A percentile compares a stretch with the other conserved stretches of the same genome.
Evolutionary conservation across 2,329 filamentous ascomycete species (phyloP).

Genomic region (Amauroascus verrucosus): DNA sequence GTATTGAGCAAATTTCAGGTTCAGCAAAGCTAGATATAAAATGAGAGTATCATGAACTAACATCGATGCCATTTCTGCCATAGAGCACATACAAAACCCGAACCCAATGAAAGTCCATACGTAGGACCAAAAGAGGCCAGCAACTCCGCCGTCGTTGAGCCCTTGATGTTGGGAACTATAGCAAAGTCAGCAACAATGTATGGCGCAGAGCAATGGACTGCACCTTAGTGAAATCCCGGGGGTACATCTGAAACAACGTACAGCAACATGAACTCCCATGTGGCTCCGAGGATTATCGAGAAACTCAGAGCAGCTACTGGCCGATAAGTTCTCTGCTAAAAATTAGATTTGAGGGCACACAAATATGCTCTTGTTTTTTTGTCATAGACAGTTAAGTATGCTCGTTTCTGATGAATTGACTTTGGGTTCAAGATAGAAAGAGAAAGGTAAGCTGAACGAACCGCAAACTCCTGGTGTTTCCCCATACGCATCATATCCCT

Average conservation of each 20-base stretch:
- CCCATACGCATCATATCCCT: slow-evolving; percentile 29
- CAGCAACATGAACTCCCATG: slow-evolving; percentile 30
- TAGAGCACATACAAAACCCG: slow-evolving; percentile 47
- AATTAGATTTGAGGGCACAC: slow-evolving; percentile 3
- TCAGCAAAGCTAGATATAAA: background rate
- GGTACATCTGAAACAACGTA: slow-evolving; percentile 12
- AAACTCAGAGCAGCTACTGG: slow-evolving; percentile 29
- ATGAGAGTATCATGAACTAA: slow-evolving; percentile 10
- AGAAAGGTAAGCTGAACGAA: slow-evolving; percentile 12
- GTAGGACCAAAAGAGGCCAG: slow-evolving; percentile 25
- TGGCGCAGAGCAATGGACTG: background rate
- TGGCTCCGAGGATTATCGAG: slow-evolving; percentile 28
- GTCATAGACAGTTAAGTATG: background rate
- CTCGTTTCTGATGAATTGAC: background rate
- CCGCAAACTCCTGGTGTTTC: slow-evolving; percentile 26
- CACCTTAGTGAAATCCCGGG: background rate
- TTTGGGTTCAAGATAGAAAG: background rate
- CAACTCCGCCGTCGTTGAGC: slow-evolving; percentile 17
- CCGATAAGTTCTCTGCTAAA: slow-evolving; percentile 24
- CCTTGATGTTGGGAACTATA: slow-evolving; percentile 21
- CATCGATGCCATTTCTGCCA: slow-evolving; percentile 54
- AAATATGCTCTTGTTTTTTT: background rate
- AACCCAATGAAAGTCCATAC: slow-evolving; percentile 52
- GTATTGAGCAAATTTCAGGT: background rate
- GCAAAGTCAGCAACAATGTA: background rate